Percentiles rank a stretch among this genome's conserved stretches.
Evolutionary conservation across 257 asterid species (phyloP).

Genomic region (Solanum acaule): DNA sequence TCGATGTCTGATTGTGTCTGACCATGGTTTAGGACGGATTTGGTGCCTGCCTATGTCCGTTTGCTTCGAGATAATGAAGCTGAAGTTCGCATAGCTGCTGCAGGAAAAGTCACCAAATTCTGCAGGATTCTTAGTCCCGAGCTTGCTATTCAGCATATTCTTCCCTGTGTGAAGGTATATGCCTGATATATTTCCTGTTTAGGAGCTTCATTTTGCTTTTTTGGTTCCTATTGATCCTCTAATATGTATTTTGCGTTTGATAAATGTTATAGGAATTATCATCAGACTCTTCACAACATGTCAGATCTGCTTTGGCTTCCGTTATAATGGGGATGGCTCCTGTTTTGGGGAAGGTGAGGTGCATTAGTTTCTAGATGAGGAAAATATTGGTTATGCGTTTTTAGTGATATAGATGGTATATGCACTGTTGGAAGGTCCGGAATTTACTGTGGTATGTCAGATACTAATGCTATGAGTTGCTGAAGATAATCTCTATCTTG

Average conservation of each 20-base stretch:
- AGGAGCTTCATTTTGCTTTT: neutral
- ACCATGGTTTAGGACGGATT: slow-evolving; percentile 52
- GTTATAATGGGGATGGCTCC: slow-evolving; percentile 99
- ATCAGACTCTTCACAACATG: slow-evolving; percentile 92
- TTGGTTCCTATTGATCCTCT: neutral
- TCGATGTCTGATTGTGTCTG: slow-evolving; percentile 3
- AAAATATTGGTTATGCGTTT: neutral
- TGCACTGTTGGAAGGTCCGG: neutral
- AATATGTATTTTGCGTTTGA: neutral
- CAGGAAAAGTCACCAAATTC: slow-evolving; percentile 84
- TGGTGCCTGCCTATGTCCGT: slow-evolving; percentile 90
- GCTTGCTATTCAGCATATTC: slow-evolving; percentile 81
- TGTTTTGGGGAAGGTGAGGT: slow-evolving; percentile 67
- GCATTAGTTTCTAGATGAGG: neutral
- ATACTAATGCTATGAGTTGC: neutral
- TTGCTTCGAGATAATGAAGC: slow-evolving; percentile 91
- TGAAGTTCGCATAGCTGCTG: slow-evolving; percentile 87
- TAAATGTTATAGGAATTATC: slow-evolving; percentile 62
- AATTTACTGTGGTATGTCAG: neutral
- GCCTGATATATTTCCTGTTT: neutral
- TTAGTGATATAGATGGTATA: neutral
- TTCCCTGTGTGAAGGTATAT: slow-evolving; percentile 87
- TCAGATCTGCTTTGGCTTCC: slow-evolving; percentile 88
- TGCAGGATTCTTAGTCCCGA: slow-evolving; percentile 74
- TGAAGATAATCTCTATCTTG: neutral